phyloP scores from a whole-genome alignment of 768 basidiomycete genomes.

The Phylloporus arenicola region DNA sequence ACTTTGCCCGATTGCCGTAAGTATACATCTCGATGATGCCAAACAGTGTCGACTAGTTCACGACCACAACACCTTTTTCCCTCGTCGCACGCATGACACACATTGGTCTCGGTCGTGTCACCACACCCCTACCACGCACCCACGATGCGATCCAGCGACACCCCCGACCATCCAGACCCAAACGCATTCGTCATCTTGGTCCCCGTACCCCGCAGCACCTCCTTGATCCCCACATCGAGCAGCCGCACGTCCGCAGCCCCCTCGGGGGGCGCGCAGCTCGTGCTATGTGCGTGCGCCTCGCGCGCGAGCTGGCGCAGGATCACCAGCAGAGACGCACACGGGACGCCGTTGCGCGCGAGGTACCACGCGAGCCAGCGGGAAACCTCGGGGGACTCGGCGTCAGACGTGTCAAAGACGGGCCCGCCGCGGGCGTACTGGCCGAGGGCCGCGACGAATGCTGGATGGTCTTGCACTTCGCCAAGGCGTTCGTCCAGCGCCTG shows the following conservation, averaged over 20 bases:
- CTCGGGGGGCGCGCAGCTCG: constrained; percentile 43
- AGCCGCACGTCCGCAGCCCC: constrained; percentile 38
- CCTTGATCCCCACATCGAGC: constrained; percentile 63
- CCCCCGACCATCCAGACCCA: constrained; percentile 69
- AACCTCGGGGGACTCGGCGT: constrained; percentile 14
- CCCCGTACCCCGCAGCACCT: constrained; percentile 83
- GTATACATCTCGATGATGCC: not conserved
- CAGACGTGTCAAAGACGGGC: constrained; percentile 25
- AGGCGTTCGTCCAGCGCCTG: constrained; percentile 58
- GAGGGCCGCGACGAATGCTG: constrained; percentile 31
- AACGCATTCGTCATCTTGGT: constrained; percentile 68
- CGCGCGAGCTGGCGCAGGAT: constrained; percentile 57
- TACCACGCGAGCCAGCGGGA: constrained; percentile 62
- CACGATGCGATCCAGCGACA: constrained; percentile 63
- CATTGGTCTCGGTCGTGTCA: not conserved
- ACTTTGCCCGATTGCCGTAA: not conserved
- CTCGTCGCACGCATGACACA: not conserved
- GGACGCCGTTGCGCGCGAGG: constrained; percentile 61
- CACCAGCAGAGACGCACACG: constrained; percentile 60
- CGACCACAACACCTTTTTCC: not conserved
- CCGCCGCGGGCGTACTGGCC: constrained; percentile 55
- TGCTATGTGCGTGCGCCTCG: constrained; percentile 56
- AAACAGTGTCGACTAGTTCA: no score
- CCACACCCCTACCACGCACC: constrained; percentile 43
- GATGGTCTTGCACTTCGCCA: constrained; percentile 33